These are phyloP conservation scores for Candida parachauliodes DNA, from an alignment of 805 yeast species.

Conservation along the genomic window DNA sequence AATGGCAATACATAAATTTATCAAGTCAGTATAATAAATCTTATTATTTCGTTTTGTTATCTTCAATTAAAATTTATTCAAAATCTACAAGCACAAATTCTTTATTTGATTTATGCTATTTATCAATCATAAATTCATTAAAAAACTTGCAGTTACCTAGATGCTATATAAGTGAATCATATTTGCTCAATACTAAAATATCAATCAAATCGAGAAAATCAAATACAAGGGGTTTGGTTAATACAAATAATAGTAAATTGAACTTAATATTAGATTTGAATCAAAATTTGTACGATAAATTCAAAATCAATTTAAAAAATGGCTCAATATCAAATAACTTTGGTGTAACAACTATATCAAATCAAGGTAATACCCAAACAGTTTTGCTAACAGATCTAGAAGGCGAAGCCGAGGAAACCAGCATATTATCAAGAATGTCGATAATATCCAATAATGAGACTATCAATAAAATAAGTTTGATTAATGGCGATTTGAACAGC, in stretches of 20 bases:
- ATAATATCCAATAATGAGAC: constrained; percentile 32
- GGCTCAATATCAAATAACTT: constrained; percentile 48
- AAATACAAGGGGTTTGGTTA: constrained; percentile 38
- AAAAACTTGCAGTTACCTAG: constrained; percentile 59
- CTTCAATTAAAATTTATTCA: constrained; percentile 72
- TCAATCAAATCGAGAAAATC: constrained; percentile 44
- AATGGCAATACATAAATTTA: constrained; percentile 11
- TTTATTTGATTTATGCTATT: constrained; percentile 71
- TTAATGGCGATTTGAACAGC: constrained; percentile 44
- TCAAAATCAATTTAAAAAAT: constrained; percentile 37
- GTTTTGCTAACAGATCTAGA: constrained; percentile 67
- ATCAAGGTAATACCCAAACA: constrained; percentile 9
- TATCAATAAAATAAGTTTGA: constrained; percentile 40
- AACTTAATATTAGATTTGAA: constrained; percentile 60
- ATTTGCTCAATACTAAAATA: constrained; percentile 43
- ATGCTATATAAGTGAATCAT: constrained; percentile 64
- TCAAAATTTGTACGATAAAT: constrained; percentile 21
- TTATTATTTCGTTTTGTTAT: constrained; percentile 54
- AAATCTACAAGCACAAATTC: constrained; percentile 64
- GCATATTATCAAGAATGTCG: constrained; percentile 51
- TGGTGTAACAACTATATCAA: constrained; percentile 49
- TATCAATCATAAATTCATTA: constrained; percentile 62
- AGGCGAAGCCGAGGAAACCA: constrained; percentile 77
- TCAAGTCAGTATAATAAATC: constrained; percentile 16
- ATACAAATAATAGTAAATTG: constrained; percentile 43